Evolutionary conservation across 805 yeast genomes (phyloP), one percentile per base, ranked within the genome.

Genomic region (Suhomyces sp.): DNA sequence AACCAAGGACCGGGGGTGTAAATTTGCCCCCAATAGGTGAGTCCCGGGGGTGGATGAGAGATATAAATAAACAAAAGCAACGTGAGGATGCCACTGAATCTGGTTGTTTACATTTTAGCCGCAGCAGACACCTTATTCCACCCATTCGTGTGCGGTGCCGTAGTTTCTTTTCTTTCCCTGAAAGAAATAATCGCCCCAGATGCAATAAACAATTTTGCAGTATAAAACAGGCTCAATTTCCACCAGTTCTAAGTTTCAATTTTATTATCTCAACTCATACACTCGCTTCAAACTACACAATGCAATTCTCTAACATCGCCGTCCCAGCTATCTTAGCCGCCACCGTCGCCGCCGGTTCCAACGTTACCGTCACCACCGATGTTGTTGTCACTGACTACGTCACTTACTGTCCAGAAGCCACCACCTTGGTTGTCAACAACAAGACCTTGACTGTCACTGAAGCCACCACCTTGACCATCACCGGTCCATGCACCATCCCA

Each of bases 371-470:
- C 56, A 58, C 72, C 61, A 68, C 76, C 47, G 73, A 74, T 46
- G 50, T 63, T 38, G 80, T 79, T 44, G 86, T 82, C 56, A 78
- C 86, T 54, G 81, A 70, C 55, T 74, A 69, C 76, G 78, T 84
- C 67, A 84, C 95, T 52, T 84, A 81, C 83, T 85, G 95, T 68
- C 95, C 95, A 61, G 68, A 56, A 45, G 65, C 95, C 34, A 86
- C 95, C 51, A 65, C 74, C 42, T 53, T 85, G 42, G 71, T 69
- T 46, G 77, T 79, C 63, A 81, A 79, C 75, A 73, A 72, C 72
- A 59, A 60, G 60, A 83, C 91, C 57, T 74, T 77, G 77, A 77
- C 83, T 48, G 88, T 82, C 58, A 78, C 90, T 43, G 81, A 63
- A 53, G 79, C 91, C 43, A 83, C 91, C 61, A 85, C 95, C 50